These are phyloP conservation scores for Penicillium cataractarum DNA, from an alignment of 495 filamentous ascomycete species.

Conservation along the genomic window DNA sequence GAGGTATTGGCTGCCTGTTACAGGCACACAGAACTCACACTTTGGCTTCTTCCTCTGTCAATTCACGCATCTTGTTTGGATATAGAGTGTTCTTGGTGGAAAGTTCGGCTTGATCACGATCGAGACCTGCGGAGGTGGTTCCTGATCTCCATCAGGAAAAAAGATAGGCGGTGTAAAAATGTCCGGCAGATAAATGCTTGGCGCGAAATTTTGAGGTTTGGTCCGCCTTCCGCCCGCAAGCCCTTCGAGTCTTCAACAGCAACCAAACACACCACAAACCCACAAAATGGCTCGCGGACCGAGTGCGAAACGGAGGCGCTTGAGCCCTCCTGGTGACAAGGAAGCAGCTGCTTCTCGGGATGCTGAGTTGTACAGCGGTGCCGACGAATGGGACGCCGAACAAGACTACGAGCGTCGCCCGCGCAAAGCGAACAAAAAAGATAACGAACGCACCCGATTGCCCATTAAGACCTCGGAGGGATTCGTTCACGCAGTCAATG, in stretches of 20 bases:
- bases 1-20: background rate
- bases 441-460: constrained; percentile 71
- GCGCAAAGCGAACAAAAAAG: constrained; percentile 70
- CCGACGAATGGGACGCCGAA: constrained; percentile 80
- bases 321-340: constrained; percentile 55
- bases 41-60: constrained; percentile 66
- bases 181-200: constrained; percentile 24
- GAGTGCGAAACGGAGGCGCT: constrained; percentile 55
- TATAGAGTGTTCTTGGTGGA: background rate
- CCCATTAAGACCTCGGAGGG: constrained; percentile 84
- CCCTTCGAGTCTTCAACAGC: constrained; percentile 31
- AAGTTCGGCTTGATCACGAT: background rate
- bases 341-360: constrained; percentile 41
- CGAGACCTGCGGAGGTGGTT: background rate
- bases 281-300: constrained; percentile 51
- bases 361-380: constrained; percentile 45
- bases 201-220: constrained; percentile 13
- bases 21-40: constrained; percentile 26
- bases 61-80: constrained; percentile 64
- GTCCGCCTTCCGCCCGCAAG: constrained; percentile 27
- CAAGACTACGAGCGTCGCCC: constrained; percentile 84
- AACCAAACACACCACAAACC: constrained; percentile 8
- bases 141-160: constrained; percentile 4
- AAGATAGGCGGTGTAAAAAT: constrained; percentile 2
- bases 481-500: constrained; percentile 62